Base-by-base conservation (phyloP, 2,329 filamentous ascomycete genomes). In the Hymenoscyphus occultus region DNA sequence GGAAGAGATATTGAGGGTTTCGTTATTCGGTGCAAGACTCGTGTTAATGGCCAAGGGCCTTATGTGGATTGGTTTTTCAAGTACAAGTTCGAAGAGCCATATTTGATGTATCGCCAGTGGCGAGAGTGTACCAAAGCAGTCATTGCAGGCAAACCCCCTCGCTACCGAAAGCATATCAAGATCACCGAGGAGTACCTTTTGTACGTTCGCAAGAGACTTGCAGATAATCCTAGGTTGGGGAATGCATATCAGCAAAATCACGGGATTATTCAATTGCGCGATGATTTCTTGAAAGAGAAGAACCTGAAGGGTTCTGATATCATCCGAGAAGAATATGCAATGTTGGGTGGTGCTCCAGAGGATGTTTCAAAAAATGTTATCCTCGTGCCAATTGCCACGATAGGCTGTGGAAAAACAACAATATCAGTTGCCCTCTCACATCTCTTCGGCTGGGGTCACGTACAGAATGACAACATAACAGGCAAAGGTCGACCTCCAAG, bases 31-130 rank as follows among this genome's bases (percentile, higher is more conserved):
- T 98, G 95, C 84, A 91, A 87, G 80, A 80, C 83, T 16, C 74
- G 78, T n/a, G 78, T 86, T 35, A 80, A 81, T 0, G 79, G 78
- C 0, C 75, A 76, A 14, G 77, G 76, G 1, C 84, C 85, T 0
- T 95, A 88, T 76, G 80, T 85, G n/a, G 93, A 99, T 76, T 99
- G 95, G 95, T 99, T 99, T 79, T 99, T 99, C 88, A 99, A 99
- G 79, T 99, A 93, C 85, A 99, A 99, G 80, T 99, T 99, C 67
- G 95, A 99, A 75, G 95, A 99, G 79, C 95, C 95, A 0, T 99
- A 99, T 76, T 81, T 99, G 67, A 96, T 99, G 92, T 99, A 98
- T 79, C 88, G 95, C 31, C 95, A 99, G 80, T 99, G 95, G 95
- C 89, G 95, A 68, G 95, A 99, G 79, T 96, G 91, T 76, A 99